A percentile compares a stretch with the other conserved stretches of the same genome.
phyloP scores from a whole-genome alignment of 2,329 filamentous ascomycete species.

The Penicillium sp. region DNA sequence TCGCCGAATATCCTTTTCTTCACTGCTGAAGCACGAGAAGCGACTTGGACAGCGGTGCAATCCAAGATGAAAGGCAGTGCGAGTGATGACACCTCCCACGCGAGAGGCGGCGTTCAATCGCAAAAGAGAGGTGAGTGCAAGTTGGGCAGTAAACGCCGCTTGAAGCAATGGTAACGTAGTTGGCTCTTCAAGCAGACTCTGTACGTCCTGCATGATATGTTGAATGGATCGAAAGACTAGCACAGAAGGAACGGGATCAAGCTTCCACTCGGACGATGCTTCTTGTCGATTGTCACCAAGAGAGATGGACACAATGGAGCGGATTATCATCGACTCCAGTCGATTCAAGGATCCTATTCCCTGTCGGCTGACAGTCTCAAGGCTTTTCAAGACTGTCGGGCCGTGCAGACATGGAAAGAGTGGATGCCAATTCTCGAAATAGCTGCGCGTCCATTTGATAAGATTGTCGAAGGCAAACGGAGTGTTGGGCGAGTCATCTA shows the following conservation, averaged over 20 bases:
- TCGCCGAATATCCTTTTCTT: constrained; percentile 49
- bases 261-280: constrained; percentile 5
- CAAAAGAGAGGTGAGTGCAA: constrained; percentile 56
- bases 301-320: constrained; percentile 53
- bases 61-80: constrained; percentile 56
- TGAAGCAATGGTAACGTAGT: constrained; percentile 50
- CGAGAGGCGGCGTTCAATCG: constrained; percentile 56
- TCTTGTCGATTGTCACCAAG: constrained; percentile 52
- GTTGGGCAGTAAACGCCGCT: constrained; percentile 51
- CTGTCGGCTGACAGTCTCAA: constrained; percentile 44
- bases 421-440: constrained; percentile 58
- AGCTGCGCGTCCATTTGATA: constrained; percentile 50
- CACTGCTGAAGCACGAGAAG: constrained; percentile 49
- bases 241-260: constrained; percentile 38
- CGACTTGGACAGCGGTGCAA: constrained; percentile 57
- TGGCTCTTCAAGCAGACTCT: constrained; percentile 47
- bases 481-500: constrained; percentile 3
- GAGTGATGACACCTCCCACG: constrained; percentile 53
- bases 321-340: constrained; percentile 45
- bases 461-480: constrained; percentile 48
- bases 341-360: constrained; percentile 31
- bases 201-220: constrained; percentile 50
- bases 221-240: constrained; percentile 51
- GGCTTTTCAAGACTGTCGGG: constrained; percentile 47
- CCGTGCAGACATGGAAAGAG: constrained; percentile 56